Evolutionary conservation across 2,329 filamentous ascomycete genomes (phyloP), one percentile per base, ranked within the genome.

Genomic region (Arthrobotrys sinensis): DNA sequence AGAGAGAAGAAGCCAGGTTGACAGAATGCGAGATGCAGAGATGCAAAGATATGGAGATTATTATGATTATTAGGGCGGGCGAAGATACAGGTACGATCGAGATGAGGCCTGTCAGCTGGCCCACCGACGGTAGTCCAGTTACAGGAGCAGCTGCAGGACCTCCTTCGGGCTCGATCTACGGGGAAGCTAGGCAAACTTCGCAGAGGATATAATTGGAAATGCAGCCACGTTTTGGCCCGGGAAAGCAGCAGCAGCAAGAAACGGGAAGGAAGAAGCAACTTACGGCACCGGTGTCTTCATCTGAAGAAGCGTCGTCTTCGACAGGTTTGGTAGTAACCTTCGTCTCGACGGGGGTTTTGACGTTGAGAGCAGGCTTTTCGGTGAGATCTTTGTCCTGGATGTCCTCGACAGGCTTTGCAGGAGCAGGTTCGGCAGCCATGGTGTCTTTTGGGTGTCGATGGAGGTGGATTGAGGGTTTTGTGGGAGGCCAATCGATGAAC

Each of bases 321-420:
- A 60, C 12, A 11, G 36, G 36, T 38, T 62, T 28, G 24, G 24
- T 4, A 4, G 24, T 28, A 28, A 28, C 24, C 24, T 28, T 28
- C 24, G 24, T 28, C 24, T 28, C 24, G 24, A 28, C 38, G 24
- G 57, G 21, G 24, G 60, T 65, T 24, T 53, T 60, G 60, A 64
- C 40, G 32, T 65, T 52, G 4, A 52, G 28, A 52, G n/a, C 14
- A 5, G 28, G 53, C 7, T 67, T 64, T 24, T 70, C 64, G 46
- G 57, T 1, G 45, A 77, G 64, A n/a, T 68, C 46, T 28, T 70
- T 38, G 45, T 78, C 75, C 53, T 67, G 67, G 50, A 64, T 43
- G 19, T 45, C 52, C 24, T 55, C 52, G 38, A 52, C 16, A 11
- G 65, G 43, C 57, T 64, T 69, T 28, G 8, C 19, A 34, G 40